phyloP scores from a whole-genome alignment of 1,284 basidiomycete species.

The Puccinia horiana region DNA sequence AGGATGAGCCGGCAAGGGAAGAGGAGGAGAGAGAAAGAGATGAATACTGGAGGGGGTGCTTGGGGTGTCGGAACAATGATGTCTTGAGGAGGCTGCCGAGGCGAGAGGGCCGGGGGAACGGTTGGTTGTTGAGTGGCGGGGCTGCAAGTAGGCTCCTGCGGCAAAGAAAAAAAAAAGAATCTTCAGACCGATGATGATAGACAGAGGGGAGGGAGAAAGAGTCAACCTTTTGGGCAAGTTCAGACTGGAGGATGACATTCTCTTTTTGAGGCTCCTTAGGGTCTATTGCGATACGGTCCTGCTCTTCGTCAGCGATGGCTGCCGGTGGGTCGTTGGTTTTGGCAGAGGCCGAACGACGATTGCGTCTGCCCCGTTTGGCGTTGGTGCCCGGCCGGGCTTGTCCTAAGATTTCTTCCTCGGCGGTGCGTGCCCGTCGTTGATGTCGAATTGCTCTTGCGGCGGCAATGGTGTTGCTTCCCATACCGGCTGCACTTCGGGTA shows the following conservation, averaged over 20 bases:
- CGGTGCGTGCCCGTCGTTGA: slow-evolving; percentile 16
- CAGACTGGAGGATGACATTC: background rate
- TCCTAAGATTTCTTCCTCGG: slow-evolving; percentile 9
- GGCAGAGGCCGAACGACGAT: background rate
- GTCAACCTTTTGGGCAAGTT: background rate
- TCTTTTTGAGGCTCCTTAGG: background rate
- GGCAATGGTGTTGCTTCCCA: background rate
- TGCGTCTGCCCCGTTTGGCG: background rate
- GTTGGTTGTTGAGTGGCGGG: background rate
- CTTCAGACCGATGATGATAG: no score
- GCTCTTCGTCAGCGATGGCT: background rate
- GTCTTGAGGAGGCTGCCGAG: background rate
- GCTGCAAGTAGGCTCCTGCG: background rate
- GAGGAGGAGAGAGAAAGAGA: background rate
- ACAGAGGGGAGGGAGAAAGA: background rate
- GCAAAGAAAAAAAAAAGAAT: background rate
- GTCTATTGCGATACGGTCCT: background rate
- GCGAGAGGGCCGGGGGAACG: background rate
- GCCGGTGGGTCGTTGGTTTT: background rate
- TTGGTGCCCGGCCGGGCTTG: background rate
- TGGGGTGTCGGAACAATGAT: background rate
- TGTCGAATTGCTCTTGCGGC: slow-evolving; percentile 9
- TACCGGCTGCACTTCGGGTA: background rate
- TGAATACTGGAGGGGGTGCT: background rate
- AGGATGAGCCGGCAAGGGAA: background rate